Evolutionary conservation across 345 rosid genomes (phyloP).

Genomic region (Sisymbrium irio): DNA sequence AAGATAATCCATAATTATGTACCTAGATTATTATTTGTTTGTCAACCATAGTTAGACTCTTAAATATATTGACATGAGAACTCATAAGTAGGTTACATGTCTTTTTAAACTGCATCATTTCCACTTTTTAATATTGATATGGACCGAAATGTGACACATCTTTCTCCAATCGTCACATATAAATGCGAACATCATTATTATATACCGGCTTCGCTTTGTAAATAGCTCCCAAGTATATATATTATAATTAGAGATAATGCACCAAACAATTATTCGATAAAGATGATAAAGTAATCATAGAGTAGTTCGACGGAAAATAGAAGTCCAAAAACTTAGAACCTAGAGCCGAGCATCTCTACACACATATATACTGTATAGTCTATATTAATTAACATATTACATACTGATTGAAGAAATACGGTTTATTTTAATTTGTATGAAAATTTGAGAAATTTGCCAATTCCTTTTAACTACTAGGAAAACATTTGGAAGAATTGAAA

Average conservation of each 20-base stretch:
- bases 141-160: conserved; percentile 20
- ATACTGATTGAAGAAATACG: neutral
- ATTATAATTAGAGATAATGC: neutral
- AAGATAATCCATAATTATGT: no score
- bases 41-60: no score
- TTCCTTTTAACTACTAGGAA: neutral
- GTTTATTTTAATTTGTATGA: neutral
- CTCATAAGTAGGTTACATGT: neutral
- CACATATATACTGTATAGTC: neutral
- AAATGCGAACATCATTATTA: neutral
- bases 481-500: neutral
- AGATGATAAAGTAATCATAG: conserved; percentile 20
- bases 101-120: neutral
- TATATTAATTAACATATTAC: neutral
- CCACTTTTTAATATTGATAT: neutral
- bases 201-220: conserved; percentile 1
- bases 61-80: no score
- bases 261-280: conserved; percentile 26
- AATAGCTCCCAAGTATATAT: neutral
- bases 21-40: no score
- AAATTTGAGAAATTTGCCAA: neutral
- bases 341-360: neutral
- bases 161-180: neutral
- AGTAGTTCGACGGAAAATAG: conserved; percentile 11
- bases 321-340: conserved; percentile 20